Base-by-base conservation (phyloP, 1,284 basidiomycete species). In the Puccinia novopanici region DNA sequence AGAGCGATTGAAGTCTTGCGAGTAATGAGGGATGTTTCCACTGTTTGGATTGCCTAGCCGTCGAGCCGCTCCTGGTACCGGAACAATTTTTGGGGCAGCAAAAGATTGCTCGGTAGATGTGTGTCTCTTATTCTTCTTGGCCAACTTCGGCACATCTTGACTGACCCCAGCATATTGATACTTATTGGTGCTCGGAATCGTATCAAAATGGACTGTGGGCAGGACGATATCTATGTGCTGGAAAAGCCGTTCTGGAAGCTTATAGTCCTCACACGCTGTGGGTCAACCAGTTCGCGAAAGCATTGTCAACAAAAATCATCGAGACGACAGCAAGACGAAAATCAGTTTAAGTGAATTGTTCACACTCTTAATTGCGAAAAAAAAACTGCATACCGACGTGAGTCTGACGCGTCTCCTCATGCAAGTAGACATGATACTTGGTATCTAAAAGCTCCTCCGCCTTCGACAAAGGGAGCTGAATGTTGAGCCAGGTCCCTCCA, bases 391-490 rank as follows among this genome's bases (percentile, higher is more conserved):
- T 83, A 83, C 42, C 88, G 52, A 72, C 37, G 27, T 80, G 68
- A 48, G 50, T 80, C 27, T 42, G 65, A 3, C 55, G 22, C 34
- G 65, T 87, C 9, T 86, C 84, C 1, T 75, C 85, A 83, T 92
- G 89, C 78, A 88, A 87, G 87, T 89, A 93, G 52, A 90, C 83
- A 81, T 90, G 85, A 82, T 91, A 92, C 84, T 88, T 89, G 48
- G 92, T 90, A 82, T 89, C 87, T 34, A 93, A 87, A 88, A 93
- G 90, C 82, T 88, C 86, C 85, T 92, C 92, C 0, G 90, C 91
- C 48, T 90, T 83, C 48, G 85, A 83, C 37, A 93, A 87, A 0
- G 91, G 89, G 4, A 92, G 86, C 6, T 86, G 88, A 61, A 92
- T 85, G 17, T 87, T 89, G 17, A 92, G 85, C 92, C 91, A 92